Conservation (phyloP, 2,329 filamentous ascomycete genomes). For the Claviceps spartinae region DNA sequence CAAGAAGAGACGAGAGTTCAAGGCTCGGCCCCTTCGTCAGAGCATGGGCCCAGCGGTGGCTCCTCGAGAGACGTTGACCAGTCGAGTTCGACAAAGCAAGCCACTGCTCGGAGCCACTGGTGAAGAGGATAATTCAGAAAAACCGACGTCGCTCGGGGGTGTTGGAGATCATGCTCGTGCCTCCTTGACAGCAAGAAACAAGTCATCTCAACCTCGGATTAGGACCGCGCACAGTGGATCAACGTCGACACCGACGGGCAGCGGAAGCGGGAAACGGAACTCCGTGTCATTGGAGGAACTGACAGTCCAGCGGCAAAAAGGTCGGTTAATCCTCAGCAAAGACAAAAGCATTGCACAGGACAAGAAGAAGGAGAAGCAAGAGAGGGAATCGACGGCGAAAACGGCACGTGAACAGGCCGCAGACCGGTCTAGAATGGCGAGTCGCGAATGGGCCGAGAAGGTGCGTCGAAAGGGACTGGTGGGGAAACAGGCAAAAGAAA, state of each 20-base stretch:
- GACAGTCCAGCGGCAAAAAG: slow-evolving; percentile 36
- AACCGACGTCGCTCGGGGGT: slow-evolving; percentile 13
- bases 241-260: slow-evolving; percentile 33
- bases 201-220: slow-evolving; percentile 12
- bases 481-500: slow-evolving; percentile 8
- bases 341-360: slow-evolving; percentile 35
- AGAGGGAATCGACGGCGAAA: slow-evolving; percentile 40
- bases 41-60: slow-evolving; percentile 26
- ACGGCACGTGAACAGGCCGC: slow-evolving; percentile 45
- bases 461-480: slow-evolving; percentile 29
- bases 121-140: slow-evolving; percentile 9
- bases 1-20: slow-evolving; percentile 47
- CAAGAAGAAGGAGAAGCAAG: slow-evolving; percentile 38
- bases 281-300: slow-evolving; percentile 36
- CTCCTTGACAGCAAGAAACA: slow-evolving; percentile 2
- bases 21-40: slow-evolving; percentile 41
- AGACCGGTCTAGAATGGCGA: slow-evolving; percentile 43
- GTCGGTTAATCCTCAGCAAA: slow-evolving; percentile 38
- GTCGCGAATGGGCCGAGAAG: slow-evolving; percentile 50
- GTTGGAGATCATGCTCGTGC: slow-evolving; percentile 3
- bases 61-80: slow-evolving; percentile 44
- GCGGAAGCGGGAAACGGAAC: slow-evolving; percentile 30
- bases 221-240: slow-evolving; percentile 20
- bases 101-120: slow-evolving; percentile 16
- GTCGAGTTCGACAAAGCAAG: slow-evolving; percentile 39